Evolutionary conservation across 208 protist genomes (phyloP).

Genomic region (Acanthamoeba triangularis): DNA sequence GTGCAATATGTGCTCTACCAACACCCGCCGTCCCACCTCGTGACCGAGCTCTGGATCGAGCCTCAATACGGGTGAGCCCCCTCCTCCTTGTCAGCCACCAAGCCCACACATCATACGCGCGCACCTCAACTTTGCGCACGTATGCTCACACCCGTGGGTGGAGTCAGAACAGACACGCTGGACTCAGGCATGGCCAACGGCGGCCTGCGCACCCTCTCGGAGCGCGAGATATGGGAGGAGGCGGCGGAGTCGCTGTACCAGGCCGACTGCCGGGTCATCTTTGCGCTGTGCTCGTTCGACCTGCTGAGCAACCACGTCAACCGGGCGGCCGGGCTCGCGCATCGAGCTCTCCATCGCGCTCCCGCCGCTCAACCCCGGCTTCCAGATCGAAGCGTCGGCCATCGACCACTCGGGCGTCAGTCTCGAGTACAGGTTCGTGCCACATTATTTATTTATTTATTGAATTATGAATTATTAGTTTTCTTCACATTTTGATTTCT

Average conservation of each 20-base stretch:
- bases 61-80: conserved; percentile 73
- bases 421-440: conserved; percentile 37
- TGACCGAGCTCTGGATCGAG: conserved; percentile 75
- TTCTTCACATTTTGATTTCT: neutral
- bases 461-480: neutral
- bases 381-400: conserved; percentile 3
- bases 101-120: too few relatives aligned
- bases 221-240: conserved; percentile 39
- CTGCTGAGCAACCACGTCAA: conserved; percentile 60
- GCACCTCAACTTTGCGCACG: neutral
- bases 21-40: conserved; percentile 11
- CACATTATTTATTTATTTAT: too few relatives aligned
- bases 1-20: conserved; percentile 78
- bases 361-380: conserved; percentile 48
- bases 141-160: neutral
- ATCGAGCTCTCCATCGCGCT: conserved; percentile 50
- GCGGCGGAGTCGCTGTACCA: conserved; percentile 5
- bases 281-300: conserved; percentile 68
- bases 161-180: neutral
- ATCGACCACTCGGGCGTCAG: conserved; percentile 19
- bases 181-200: neutral
- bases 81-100: neutral
- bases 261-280: conserved; percentile 63
- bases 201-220: neutral
- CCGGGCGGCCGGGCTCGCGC: conserved; percentile 23